These are phyloP conservation scores for Salvia sclarea DNA, from an alignment of 305 asterid species.

Conservation along the genomic window DNA sequence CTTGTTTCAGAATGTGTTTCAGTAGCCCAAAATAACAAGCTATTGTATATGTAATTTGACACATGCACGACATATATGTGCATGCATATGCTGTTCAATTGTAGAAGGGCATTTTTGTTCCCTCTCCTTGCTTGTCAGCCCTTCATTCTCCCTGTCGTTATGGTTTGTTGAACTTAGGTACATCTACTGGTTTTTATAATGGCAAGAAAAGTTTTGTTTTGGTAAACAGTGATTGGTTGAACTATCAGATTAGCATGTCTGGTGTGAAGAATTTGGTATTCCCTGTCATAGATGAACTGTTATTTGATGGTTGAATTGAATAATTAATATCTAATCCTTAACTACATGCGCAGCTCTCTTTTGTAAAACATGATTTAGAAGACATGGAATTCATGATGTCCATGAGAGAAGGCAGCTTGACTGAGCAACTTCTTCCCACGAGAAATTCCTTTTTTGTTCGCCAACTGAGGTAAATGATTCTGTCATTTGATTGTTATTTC, in stretches of 20 bases:
- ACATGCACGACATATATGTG: conserved; percentile 1
- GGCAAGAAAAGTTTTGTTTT: background rate
- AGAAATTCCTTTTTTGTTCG: conserved; percentile 84
- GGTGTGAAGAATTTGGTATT: conserved; percentile 22
- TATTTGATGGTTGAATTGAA: conserved; percentile 25
- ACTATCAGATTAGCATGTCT: conserved; percentile 13
- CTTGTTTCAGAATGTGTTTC: background rate
- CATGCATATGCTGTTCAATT: background rate
- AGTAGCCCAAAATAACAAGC: background rate
- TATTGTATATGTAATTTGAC: background rate
- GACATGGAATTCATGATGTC: conserved; percentile 97
- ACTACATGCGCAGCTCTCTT: conserved; percentile 70
- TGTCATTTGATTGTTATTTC: background rate
- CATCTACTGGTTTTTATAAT: background rate
- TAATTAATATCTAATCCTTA: conserved; percentile 14
- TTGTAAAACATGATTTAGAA: conserved; percentile 77
- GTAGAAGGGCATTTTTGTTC: background rate
- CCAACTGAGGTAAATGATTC: conserved; percentile 64
- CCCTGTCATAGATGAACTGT: background rate
- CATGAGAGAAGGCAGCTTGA: conserved; percentile 79
- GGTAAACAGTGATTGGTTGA: background rate
- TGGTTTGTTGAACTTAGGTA: background rate
- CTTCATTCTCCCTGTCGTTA: background rate
- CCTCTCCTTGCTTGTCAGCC: background rate
- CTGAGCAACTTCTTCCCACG: conserved; percentile 93